Percentiles rank a stretch among this genome's conserved stretches.
These are phyloP conservation scores for Dalbergia cultrata DNA, from an alignment of 306 rosid genomes.

Conservation along the genomic window DNA sequence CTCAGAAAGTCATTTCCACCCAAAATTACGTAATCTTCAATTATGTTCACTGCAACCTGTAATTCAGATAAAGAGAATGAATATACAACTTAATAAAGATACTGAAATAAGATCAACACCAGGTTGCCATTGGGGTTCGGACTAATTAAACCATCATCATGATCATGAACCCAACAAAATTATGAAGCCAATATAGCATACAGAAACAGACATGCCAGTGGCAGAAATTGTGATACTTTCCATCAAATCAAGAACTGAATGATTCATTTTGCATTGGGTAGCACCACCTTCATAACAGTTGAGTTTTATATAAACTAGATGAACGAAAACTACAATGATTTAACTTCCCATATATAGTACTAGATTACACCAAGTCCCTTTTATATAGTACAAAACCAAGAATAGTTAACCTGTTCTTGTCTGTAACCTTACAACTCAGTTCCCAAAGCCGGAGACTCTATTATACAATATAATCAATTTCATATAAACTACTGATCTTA, in stretches of 20 bases:
- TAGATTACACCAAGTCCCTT: conserved; percentile 12
- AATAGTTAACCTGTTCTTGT: not conserved
- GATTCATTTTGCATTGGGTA: not conserved
- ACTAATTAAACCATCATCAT: conserved; percentile 34
- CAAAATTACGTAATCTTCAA: conserved; percentile 88
- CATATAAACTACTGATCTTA: conserved; percentile 16
- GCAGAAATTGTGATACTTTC: conserved; percentile 24
- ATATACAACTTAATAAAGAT: conserved; percentile 32
- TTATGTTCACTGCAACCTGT: conserved; percentile 84
- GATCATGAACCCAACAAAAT: conserved; percentile 18
- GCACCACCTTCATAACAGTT: conserved; percentile 14
- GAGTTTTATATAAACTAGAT: conserved; percentile 34
- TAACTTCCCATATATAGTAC: conserved; percentile 25
- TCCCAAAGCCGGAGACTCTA: conserved; percentile 21
- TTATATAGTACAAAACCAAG: conserved; percentile 16
- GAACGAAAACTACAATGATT: conserved; percentile 32
- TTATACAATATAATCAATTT: conserved; percentile 10
- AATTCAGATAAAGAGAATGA: conserved; percentile 46
- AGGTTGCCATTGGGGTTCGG: not conserved
- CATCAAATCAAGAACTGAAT: conserved; percentile 35
- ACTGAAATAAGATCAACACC: conserved; percentile 25
- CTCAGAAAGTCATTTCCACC: conserved; percentile 88
- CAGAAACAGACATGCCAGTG: conserved; percentile 12
- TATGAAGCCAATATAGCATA: conserved; percentile 26
- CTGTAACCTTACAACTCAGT: conserved; percentile 25